Percentiles rank a stretch among this genome's conserved stretches.
Evolutionary conservation across 2,329 filamentous ascomycete species (phyloP).

Genomic region (Talaromyces sp.): DNA sequence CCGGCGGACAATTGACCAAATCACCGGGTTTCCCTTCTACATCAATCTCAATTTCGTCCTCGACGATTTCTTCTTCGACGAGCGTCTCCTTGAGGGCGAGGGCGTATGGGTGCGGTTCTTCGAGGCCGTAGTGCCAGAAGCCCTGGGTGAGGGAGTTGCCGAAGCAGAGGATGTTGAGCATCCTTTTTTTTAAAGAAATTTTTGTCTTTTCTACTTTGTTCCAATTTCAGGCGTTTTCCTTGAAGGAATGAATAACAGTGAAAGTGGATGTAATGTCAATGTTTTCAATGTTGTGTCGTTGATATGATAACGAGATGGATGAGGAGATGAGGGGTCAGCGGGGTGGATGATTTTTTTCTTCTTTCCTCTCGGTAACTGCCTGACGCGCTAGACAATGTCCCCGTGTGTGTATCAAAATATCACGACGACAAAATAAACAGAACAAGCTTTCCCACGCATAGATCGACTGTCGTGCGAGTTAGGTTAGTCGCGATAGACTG

Average conservation of each 20-base stretch:
- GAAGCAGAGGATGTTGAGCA: constrained; percentile 53
- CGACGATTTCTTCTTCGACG: neutral
- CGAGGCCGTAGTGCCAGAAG: constrained; percentile 40
- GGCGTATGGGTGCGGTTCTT: constrained; percentile 51
- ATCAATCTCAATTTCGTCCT: constrained; percentile 35
- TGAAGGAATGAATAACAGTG: neutral
- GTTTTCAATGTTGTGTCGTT: neutral
- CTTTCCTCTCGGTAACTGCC: neutral
- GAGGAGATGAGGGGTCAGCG: neutral
- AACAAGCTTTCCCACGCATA: no score
- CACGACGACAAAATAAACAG: neutral
- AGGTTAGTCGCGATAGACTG: neutral
- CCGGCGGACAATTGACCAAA: constrained; percentile 33
- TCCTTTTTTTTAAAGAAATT: neutral
- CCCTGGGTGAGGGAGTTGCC: constrained; percentile 62
- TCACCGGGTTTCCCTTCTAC: constrained; percentile 53
- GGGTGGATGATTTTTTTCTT: neutral
- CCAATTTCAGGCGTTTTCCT: neutral
- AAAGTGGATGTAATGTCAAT: neutral
- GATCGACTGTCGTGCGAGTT: neutral
- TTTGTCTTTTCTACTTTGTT: no score
- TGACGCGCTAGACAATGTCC: neutral
- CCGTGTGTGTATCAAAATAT: neutral
- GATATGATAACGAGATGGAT: neutral
- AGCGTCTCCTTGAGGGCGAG: constrained; percentile 44